Conservation (phyloP, 164 flowering plant species). For the Taxillus chinensis region DNA sequence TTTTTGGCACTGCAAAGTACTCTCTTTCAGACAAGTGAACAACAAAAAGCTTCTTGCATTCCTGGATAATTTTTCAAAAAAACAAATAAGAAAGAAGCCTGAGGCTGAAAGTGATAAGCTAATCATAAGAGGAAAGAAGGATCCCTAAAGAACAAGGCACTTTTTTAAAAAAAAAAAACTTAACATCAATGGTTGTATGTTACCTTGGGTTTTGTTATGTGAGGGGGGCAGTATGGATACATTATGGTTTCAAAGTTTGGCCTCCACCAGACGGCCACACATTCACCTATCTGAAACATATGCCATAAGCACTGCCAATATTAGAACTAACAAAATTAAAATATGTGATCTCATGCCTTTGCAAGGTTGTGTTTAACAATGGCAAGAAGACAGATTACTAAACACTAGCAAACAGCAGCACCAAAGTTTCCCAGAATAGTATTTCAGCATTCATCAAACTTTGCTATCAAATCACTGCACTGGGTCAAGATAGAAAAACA, state of each 20-base stretch:
- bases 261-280: conserved; percentile 99
- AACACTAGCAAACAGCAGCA: too few relatives aligned
- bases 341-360: too few relatives aligned
- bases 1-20: conserved; percentile 95
- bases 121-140: too few relatives aligned
- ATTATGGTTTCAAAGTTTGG: conserved; percentile 94
- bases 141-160: too few relatives aligned
- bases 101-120: too few relatives aligned
- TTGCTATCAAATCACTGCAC: too few relatives aligned
- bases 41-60: conserved; percentile 88
- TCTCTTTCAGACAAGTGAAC: conserved; percentile 94
- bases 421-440: too few relatives aligned
- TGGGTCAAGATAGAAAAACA: too few relatives aligned
- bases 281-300: conserved; percentile 85
- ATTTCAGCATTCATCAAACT: too few relatives aligned
- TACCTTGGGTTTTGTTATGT: conserved; percentile 96
- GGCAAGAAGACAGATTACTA: too few relatives aligned
- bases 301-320: neutral
- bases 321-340: conserved; percentile 2
- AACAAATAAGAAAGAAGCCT: neutral
- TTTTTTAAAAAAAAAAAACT: neutral
- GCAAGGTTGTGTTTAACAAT: too few relatives aligned
- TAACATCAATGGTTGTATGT: neutral
- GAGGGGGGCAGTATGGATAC: conserved; percentile 99
- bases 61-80: conserved; percentile 30